Percentiles rank a stretch among this genome's conserved stretches.
Evolutionary conservation across 345 rosid species (phyloP).

Genomic region (Kernera saxatilis): DNA sequence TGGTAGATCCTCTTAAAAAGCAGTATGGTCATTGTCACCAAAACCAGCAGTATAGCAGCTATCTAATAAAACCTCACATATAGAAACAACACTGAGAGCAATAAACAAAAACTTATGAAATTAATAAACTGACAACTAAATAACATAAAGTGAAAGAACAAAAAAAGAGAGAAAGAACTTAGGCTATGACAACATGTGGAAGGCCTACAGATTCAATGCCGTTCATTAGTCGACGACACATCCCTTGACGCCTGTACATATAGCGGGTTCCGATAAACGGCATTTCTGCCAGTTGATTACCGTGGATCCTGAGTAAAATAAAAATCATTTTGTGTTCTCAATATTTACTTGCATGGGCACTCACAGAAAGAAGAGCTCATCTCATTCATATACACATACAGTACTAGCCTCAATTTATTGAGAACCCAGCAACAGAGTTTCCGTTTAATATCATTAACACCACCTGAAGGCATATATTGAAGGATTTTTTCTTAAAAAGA

Average conservation of each 20-base stretch:
- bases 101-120: background rate
- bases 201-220: conserved; percentile 81
- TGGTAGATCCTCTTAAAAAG: background rate
- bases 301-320: conserved; percentile 63
- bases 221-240: conserved; percentile 83
- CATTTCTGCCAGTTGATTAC: conserved; percentile 87
- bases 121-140: background rate
- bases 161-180: background rate
- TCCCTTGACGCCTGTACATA: conserved; percentile 82
- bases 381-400: background rate
- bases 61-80: background rate
- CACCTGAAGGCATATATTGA: background rate
- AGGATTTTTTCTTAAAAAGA: background rate
- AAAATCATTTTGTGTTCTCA: background rate
- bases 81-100: background rate
- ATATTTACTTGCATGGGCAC: background rate
- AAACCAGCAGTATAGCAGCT: background rate
- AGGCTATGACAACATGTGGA: background rate
- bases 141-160: background rate
- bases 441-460: background rate
- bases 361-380: background rate
- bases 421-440: background rate
- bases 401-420: background rate
- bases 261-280: conserved; percentile 95
- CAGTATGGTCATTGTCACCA: background rate